Base-by-base conservation (phyloP, 2,329 filamentous ascomycete species). In the Dactylonectria estremocensis region DNA sequence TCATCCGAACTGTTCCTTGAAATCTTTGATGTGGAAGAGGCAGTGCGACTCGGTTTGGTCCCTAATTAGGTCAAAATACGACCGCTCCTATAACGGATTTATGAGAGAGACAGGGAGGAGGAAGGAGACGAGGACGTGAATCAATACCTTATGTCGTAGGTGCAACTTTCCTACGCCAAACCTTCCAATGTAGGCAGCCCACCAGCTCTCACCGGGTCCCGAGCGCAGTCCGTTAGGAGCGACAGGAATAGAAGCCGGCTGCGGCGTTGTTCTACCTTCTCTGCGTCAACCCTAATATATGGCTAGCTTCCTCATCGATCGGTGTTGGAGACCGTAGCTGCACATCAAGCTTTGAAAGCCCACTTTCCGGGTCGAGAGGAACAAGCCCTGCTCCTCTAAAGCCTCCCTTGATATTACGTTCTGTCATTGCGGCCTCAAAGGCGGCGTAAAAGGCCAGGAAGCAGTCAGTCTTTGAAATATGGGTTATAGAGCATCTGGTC, bases 101-200 rank as follows among this genome's bases (percentile, higher is more conserved):
- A n/a, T n/a, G n/a, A n/a, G n/a, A 49, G 46, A 49, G 46, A 28
- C 28, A n/a, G n/a, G n/a, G n/a, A n/a, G n/a, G n/a, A n/a, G 22
- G 46, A 49, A 49, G 8, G 46, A 49, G 46, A 49, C 28, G 22
- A 49, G 11, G 46, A 6, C 16, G 28, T 28, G n/a, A n/a, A n/a
- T n/a, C n/a, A 49, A 49, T 49, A 49, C 46, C 16, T 28, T 28
- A 20, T 49, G 46, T 49, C 22, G 46, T 49, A 49, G 22, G 28
- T 49, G 46, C 46, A 49, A 49, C 46, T 49, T 20, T 49, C 46
- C 28, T 49, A 20, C 22, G 46, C 46, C 46, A 49, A 49, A 28
- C 46, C 46, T 49, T 49, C 46, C 22, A 49, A 49, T 20, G 46
- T 49, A 49, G 28, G 13, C 46, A 49, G 22, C 6, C 46, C 46